Evolutionary conservation across 23 red algal species (phyloP).

Genomic region (Gracilariopsis chorda): DNA sequence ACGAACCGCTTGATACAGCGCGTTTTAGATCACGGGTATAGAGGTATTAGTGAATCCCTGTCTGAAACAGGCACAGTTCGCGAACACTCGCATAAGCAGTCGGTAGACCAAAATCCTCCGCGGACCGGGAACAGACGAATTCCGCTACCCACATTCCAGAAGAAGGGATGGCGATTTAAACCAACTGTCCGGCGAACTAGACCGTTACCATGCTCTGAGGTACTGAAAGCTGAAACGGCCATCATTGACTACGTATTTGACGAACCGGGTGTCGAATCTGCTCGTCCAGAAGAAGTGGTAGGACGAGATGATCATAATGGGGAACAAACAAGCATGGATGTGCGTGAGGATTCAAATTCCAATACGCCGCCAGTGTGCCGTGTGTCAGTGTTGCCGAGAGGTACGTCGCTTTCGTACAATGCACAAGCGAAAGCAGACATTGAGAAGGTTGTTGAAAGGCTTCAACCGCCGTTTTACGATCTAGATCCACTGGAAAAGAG

Average conservation of each 20-base stretch:
- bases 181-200: not conserved
- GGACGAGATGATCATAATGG: not conserved
- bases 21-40: constrained; percentile 21
- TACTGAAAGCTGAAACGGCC: constrained; percentile 18
- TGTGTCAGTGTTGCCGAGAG: constrained; percentile 33
- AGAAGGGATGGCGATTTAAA: not conserved
- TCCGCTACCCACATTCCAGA: not conserved
- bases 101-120: not conserved
- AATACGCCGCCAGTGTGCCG: constrained; percentile 27
- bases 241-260: constrained; percentile 63
- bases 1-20: constrained; percentile 51
- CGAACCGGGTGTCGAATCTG: constrained; percentile 21
- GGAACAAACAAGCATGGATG: not conserved
- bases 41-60: not conserved
- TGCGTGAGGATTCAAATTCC: constrained; percentile 2
- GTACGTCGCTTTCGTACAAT: constrained; percentile 43
- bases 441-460: constrained; percentile 34
- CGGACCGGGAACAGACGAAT: not conserved
- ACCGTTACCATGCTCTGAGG: constrained; percentile 28
- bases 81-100: not conserved
- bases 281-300: not conserved
- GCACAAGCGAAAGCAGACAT: constrained; percentile 36
- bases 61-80: not conserved
- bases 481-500: constrained; percentile 27
- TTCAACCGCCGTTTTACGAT: constrained; percentile 43